phyloP scores from a whole-genome alignment of 164 flowering plant species.

The Kalanchoe fedtschenkoi region DNA sequence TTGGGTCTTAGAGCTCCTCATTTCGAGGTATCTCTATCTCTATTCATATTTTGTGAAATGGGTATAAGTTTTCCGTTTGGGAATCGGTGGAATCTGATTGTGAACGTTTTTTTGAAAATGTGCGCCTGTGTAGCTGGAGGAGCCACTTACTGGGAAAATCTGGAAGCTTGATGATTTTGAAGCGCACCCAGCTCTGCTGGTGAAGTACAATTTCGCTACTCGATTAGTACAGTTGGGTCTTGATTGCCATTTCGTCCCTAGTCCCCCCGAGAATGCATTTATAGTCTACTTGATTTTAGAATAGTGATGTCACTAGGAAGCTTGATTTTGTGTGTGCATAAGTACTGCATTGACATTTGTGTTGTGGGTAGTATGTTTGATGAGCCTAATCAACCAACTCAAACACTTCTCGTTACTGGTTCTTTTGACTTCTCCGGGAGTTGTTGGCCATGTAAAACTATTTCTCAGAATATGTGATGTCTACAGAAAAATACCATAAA shows the following conservation, averaged over 20 bases:
- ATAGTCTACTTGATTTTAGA: too few species aligned
- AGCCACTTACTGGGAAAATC: conserved; percentile 84
- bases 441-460: too few species aligned
- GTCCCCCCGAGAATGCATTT: not conserved
- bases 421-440: too few species aligned
- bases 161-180: conserved; percentile 85
- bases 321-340: too few species aligned
- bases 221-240: not conserved
- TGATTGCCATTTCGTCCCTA: not conserved
- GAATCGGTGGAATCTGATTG: not conserved
- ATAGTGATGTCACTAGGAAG: too few species aligned
- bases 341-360: too few species aligned
- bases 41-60: not conserved
- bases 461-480: too few species aligned
- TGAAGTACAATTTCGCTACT: conserved; percentile 13
- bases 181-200: conserved; percentile 74
- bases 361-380: too few species aligned
- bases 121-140: conserved; percentile 48
- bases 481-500: too few species aligned
- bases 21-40: conserved; percentile 42
- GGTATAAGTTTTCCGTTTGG: not conserved
- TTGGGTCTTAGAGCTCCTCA: conserved; percentile 72
- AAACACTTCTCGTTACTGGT: too few species aligned
- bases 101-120: not conserved
- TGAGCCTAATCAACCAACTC: too few species aligned